These are phyloP conservation scores for Ramaria rubella DNA, from an alignment of 768 basidiomycete species.

Conservation along the genomic window DNA sequence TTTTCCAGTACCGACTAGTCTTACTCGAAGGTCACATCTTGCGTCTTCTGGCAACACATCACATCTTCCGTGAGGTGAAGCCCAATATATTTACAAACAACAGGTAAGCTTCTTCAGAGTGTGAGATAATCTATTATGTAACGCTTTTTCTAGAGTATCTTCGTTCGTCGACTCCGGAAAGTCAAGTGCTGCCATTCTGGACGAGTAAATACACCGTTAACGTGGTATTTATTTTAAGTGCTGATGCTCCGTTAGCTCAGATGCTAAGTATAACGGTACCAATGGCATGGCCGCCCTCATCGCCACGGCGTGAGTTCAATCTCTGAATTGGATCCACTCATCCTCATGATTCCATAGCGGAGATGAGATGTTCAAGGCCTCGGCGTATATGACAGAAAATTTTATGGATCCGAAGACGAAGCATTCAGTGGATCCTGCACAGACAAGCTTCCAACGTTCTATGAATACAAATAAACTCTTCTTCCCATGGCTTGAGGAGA, in stretches of 20 bases:
- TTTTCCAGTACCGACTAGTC: neutral
- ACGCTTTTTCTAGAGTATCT: too few species aligned
- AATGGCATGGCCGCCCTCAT: slow-evolving; percentile 67
- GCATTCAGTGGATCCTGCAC: neutral
- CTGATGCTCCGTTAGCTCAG: slow-evolving; percentile 35
- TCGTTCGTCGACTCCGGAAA: slow-evolving; percentile 62
- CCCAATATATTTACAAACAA: slow-evolving; percentile 72
- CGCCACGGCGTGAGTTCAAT: slow-evolving; percentile 18
- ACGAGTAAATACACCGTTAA: slow-evolving; percentile 34
- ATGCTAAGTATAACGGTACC: slow-evolving; percentile 58
- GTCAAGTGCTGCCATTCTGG: slow-evolving; percentile 39
- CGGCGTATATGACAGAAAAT: slow-evolving; percentile 69
- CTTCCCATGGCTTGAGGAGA: slow-evolving; percentile 6
- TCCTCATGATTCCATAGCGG: slow-evolving; percentile 35
- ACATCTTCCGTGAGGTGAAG: slow-evolving; percentile 60
- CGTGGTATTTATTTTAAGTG: neutral
- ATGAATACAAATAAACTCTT: neutral
- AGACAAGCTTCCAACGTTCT: neutral
- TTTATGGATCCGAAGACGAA: slow-evolving; percentile 8
- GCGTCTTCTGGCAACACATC: slow-evolving; percentile 72
- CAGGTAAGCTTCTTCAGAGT: too few species aligned
- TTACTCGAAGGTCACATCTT: slow-evolving; percentile 57
- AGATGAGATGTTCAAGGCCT: slow-evolving; percentile 72
- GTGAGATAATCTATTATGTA: too few species aligned
- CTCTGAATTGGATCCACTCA: slow-evolving; percentile 17